Evolutionary conservation across 441 rosid species (phyloP), one percentile per base, ranked within the genome.

Genomic region (Brassica balearica): DNA sequence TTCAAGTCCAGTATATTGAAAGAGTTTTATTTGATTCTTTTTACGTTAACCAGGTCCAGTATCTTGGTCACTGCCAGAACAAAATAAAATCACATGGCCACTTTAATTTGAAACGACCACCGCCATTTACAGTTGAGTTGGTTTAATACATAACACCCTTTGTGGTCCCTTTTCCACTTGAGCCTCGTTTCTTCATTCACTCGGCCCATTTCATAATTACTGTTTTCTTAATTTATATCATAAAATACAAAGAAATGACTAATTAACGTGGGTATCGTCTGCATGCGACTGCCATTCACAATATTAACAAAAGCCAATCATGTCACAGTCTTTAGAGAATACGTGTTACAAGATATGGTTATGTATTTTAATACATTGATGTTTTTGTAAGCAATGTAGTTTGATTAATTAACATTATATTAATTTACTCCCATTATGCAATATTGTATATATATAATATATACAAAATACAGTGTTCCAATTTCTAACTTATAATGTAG

Each of bases 81-180:
- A 3, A 4, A 23, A 72, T 59, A 60, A 66, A 60, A 41, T 55
- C 82, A 80, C 83, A 80, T 80, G 83, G 77, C 66, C 73, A 59
- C 69, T 71, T 75, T 58, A 80, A 75, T 64, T 59, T 63, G 53
- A 75, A 80, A 2, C n/a, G 77, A 75, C 80, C 80, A 71, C 79
- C 82, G 82, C 68, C 76, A 64, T 65, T 75, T 70, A 43, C 61
- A 46, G 79, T 74, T 79, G 72, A 64, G 75, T 55, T 14, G 55
- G 19, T 6, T 53, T 53, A 59, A 32, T 71, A 53, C 19, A 53
- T 53, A 53, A 53, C 22, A 53, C 59, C 22, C 58, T 46, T 46
- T 12, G 53, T 46, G 53, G 53, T 46, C 53, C 53, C 53, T 12
- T 46, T 46, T 46, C 15, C 53, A 46, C 53, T 46, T 12, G 15